Percentiles rank a stretch among this genome's conserved stretches.
Conservation (phyloP, 441 rosid species). For the Gossypium schwendimanii region DNA sequence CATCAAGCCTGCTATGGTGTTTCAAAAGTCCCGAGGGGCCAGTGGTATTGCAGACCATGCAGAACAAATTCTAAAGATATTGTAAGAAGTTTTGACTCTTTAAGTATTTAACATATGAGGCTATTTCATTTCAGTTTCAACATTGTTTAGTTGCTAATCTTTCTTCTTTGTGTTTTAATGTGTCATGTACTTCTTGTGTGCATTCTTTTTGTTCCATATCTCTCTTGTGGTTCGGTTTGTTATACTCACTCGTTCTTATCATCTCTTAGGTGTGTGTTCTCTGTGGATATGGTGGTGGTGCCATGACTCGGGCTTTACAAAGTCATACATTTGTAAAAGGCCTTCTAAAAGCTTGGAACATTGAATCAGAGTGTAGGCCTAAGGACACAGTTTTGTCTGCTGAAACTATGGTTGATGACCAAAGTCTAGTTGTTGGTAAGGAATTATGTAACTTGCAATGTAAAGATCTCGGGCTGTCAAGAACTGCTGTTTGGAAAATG, state of each 20-base stretch:
- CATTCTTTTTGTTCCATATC: not conserved
- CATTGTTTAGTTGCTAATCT: not conserved
- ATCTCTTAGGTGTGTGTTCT: constrained; percentile 42
- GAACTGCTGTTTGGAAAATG: constrained; percentile 18
- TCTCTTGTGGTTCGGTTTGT: not conserved
- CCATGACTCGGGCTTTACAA: constrained; percentile 43
- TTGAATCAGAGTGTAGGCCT: constrained; percentile 22
- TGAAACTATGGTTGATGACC: constrained; percentile 20
- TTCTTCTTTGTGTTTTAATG: not conserved
- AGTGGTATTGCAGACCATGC: constrained; percentile 52
- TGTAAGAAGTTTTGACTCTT: constrained; percentile 25
- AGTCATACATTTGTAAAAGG: constrained; percentile 32
- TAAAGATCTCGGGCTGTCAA: constrained; percentile 20
- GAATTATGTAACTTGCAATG: constrained; percentile 20
- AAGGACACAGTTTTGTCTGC: constrained; percentile 15
- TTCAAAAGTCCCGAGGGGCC: constrained; percentile 36
- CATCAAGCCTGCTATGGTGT: constrained; percentile 59
- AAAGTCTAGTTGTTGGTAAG: constrained; percentile 13
- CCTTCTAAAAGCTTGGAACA: constrained; percentile 38
- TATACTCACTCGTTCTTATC: not conserved
- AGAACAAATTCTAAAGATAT: constrained; percentile 30
- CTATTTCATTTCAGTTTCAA: not conserved
- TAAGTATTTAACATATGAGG: not conserved
- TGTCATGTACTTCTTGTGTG: constrained; percentile 1
- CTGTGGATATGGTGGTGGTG: constrained; percentile 52